A percentile compares a stretch with the other conserved stretches of the same genome.
phyloP scores from a whole-genome alignment of 2,329 filamentous ascomycete species.

The Penicillium sclerotiorum region DNA sequence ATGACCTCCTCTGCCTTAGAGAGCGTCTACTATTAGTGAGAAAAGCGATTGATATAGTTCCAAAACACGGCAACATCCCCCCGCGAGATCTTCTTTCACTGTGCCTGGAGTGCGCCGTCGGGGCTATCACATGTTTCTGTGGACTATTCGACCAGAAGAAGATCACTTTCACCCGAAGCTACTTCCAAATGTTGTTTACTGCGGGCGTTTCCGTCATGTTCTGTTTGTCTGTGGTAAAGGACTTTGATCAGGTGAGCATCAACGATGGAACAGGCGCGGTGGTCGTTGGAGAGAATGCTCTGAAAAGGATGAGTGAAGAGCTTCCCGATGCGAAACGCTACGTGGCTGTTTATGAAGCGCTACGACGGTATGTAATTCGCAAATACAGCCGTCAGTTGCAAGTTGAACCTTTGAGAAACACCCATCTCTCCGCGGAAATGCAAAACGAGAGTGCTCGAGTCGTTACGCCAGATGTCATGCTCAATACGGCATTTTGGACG shows the following conservation, averaged over 20 bases:
- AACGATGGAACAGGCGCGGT: slow-evolving; percentile 16
- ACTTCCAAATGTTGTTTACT: slow-evolving; percentile 53
- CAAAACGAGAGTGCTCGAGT: neutral
- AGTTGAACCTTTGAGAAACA: neutral
- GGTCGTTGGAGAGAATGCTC: slow-evolving; percentile 6
- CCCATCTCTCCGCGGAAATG: neutral
- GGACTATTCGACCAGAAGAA: slow-evolving; percentile 36
- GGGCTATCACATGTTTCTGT: slow-evolving; percentile 45
- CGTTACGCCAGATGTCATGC: neutral
- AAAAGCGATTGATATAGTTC: slow-evolving; percentile 45
- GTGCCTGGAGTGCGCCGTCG: slow-evolving; percentile 40
- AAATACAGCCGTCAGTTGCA: slow-evolving; percentile 11
- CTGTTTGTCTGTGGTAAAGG: slow-evolving; percentile 19
- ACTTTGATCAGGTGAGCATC: slow-evolving; percentile 9
- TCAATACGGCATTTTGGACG: neutral
- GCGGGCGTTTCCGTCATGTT: slow-evolving; percentile 46
- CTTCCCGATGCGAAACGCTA: slow-evolving; percentile 24
- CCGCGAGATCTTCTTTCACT: slow-evolving; percentile 35
- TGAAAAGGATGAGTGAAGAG: slow-evolving; percentile 20
- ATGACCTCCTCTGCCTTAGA: slow-evolving; percentile 46
- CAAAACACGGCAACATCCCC: slow-evolving; percentile 37
- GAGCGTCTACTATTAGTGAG: slow-evolving; percentile 47
- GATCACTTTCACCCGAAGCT: slow-evolving; percentile 51
- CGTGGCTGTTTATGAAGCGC: slow-evolving; percentile 24
- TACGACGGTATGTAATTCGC: slow-evolving; percentile 17